These are phyloP conservation scores for Auxenochlorella pyrenoidosa DNA, from an alignment of 139 green algal genomes.

Conservation along the genomic window DNA sequence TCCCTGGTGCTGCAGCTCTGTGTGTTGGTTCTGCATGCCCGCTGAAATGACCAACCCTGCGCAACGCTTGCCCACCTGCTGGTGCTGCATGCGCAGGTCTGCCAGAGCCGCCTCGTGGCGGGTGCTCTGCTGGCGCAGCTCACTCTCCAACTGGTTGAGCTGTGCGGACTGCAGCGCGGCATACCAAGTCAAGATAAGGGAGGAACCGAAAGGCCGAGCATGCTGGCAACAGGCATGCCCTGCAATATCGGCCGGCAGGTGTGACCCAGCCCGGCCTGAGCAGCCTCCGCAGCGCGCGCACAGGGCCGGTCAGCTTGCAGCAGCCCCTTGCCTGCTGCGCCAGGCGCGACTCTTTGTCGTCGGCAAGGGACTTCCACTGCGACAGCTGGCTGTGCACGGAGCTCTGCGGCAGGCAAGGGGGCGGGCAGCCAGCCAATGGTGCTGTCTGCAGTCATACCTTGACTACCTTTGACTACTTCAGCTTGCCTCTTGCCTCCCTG, in stretches of 20 bases:
- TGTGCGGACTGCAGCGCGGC: background rate
- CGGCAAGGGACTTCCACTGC: constrained; percentile 28
- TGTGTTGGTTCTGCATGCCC: background rate
- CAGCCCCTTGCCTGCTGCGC: background rate
- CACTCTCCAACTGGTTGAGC: constrained; percentile 4
- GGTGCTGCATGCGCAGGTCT: constrained; percentile 11
- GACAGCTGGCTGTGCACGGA: constrained; percentile 29
- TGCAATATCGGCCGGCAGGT: background rate
- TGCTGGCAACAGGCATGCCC: too few relatives aligned
- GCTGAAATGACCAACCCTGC: background rate
- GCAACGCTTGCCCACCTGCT: background rate
- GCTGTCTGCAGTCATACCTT: background rate
- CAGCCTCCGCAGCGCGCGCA: background rate
- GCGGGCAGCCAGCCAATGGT: background rate
- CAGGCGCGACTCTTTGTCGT: constrained; percentile 32
- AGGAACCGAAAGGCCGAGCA: too few relatives aligned
- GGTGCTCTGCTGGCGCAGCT: constrained; percentile 27
- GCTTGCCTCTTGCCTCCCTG: too few relatives aligned
- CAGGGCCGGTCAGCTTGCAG: background rate
- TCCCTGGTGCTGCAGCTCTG: too few relatives aligned
- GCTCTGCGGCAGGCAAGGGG: background rate
- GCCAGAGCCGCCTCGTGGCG: constrained; percentile 24
- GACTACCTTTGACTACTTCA: too few relatives aligned
- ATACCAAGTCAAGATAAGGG: background rate
- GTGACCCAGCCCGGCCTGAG: too few relatives aligned